Base-by-base conservation (phyloP, 2,329 filamentous ascomycete genomes). In the Sporothrix brasiliensis region DNA sequence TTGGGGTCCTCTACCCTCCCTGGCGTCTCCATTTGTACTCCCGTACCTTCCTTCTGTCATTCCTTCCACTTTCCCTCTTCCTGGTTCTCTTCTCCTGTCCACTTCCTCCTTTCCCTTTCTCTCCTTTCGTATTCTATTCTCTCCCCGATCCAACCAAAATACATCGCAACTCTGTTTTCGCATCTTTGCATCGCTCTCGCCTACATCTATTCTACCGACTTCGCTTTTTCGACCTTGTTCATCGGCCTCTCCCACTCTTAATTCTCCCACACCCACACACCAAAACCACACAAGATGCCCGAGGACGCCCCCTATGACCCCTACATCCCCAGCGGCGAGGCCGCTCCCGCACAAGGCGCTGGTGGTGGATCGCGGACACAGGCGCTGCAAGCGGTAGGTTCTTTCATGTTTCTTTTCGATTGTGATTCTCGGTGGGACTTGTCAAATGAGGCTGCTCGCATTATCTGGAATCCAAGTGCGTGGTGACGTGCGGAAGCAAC, bases 381-480 rank as follows among this genome's bases (percentile, higher is more conserved):
- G 74, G 91, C 91, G 74, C 87, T 97, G 75, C 92, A 97, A 87
- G 91, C 90, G 82, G 93, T 97, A 91, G 85, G 92, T 89, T 69
- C 73, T 71, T 74, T 73, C 61, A 74, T 47, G 5, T 27, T 66
- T 24, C 21, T 27, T 44, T 67, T 21, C 6, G 13, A 44, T 44
- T 67, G 63, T 5, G 14, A 9, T 63, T 27, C 27, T 39, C 21
- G 39, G 21, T 19, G 30, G 21, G 21, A 52, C 19, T n/a, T 65
- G 61, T 65, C 61, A 50, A 65, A 50, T n/a, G 61, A 65, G 44
- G 7, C 7, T 34, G 34, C 27, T 52, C 21, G 39, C 58, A 63
- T 47, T n/a, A 9, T 2, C 39, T 47, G 56, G 34, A 41, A 44
- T 41, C 56, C 24, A 47, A 30, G 10, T n/a, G 61, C 61, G 47